These are phyloP conservation scores for Erodium chrysanthum DNA, from an alignment of 441 rosid genomes.

Conservation along the genomic window DNA sequence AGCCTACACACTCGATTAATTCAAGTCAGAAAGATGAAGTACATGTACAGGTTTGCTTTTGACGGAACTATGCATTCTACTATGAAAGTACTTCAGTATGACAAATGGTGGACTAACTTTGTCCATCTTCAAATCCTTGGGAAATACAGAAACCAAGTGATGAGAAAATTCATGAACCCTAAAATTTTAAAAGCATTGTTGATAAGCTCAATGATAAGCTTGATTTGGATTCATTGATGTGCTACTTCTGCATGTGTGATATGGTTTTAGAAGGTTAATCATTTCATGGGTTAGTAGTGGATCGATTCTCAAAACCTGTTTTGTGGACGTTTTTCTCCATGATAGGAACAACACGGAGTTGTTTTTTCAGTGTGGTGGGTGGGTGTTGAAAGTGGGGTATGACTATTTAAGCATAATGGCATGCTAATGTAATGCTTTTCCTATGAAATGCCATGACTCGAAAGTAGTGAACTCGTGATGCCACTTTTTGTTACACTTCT, in stretches of 20 bases:
- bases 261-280: neutral
- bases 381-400: neutral
- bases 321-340: neutral
- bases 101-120: neutral
- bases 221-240: neutral
- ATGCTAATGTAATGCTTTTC: neutral
- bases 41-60: conserved; percentile 64
- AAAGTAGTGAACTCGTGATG: neutral
- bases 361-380: neutral
- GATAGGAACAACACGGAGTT: neutral
- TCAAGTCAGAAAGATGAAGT: conserved; percentile 66
- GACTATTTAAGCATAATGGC: neutral
- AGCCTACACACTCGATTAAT: conserved; percentile 45
- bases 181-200: neutral
- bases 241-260: neutral
- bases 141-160: neutral
- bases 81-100: neutral
- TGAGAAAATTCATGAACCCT: neutral
- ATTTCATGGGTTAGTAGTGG: neutral
- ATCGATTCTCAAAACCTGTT: neutral
- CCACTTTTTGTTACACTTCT: neutral
- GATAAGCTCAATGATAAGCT: neutral
- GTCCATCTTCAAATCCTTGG: neutral
- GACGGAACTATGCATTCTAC: neutral
- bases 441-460: neutral